Conservation (phyloP, 202 grass and related monocot species). For the Bolboschoenoplectus hybrid region DNA sequence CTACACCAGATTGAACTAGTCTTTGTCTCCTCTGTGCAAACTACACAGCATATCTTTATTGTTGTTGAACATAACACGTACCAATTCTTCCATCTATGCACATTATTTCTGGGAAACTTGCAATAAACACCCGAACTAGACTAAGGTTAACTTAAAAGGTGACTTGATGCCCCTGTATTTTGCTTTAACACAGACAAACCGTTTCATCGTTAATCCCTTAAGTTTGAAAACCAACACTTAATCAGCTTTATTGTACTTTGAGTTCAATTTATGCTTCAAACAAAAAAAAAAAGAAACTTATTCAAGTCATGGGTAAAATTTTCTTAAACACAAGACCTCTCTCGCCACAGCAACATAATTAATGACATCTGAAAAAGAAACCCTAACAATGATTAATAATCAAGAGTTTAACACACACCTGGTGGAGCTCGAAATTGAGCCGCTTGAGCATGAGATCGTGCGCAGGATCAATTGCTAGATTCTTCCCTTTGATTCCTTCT, state of each 20-base stretch:
- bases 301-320: neutral
- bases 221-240: neutral
- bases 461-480: slow-evolving; percentile 57
- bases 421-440: slow-evolving; percentile 87
- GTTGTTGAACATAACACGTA: neutral
- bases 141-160: neutral
- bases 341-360: neutral
- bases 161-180: neutral
- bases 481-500: slow-evolving; percentile 65
- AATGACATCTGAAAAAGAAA: neutral
- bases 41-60: neutral
- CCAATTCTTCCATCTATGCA: slow-evolving; percentile 2
- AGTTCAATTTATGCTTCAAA: slow-evolving; percentile 9
- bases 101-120: slow-evolving; percentile 15
- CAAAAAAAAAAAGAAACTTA: neutral
- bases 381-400: slow-evolving; percentile 14
- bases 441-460: slow-evolving; percentile 97
- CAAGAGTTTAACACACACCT: slow-evolving; percentile 49
- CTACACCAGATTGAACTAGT: slow-evolving; percentile 2
- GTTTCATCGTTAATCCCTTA: neutral
- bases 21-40: neutral
- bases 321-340: neutral
- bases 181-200: slow-evolving; percentile 18
- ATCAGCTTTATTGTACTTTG: neutral
- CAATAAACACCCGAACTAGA: slow-evolving; percentile 12